phyloP scores from a whole-genome alignment of 495 filamentous ascomycete genomes.

The Penicillium chermesinum region DNA sequence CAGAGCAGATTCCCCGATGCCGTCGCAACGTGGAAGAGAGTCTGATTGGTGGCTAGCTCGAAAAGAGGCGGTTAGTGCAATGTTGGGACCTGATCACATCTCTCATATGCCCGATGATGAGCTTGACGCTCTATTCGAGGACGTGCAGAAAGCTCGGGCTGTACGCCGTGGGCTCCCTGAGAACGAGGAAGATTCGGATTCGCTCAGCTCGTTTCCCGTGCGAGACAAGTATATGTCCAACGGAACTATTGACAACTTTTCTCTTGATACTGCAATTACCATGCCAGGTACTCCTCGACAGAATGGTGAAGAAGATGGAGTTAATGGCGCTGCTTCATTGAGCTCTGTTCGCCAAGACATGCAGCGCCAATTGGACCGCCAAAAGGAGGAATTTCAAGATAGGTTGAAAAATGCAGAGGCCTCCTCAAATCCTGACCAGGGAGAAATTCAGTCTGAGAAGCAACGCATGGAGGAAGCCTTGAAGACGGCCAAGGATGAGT shows the following conservation, averaged over 20 bases:
- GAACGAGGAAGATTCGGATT: constrained; percentile 83
- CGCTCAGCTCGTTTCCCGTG: constrained; percentile 77
- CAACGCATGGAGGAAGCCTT: constrained; percentile 81
- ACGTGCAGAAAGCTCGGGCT: constrained; percentile 83
- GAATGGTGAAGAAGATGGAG: constrained; percentile 59
- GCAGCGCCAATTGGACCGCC: constrained; percentile 80
- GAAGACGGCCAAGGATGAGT: constrained; percentile 72
- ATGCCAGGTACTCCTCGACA: constrained; percentile 87
- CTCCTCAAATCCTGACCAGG: constrained; percentile 67
- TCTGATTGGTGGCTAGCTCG: constrained; percentile 96
- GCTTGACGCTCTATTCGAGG: constrained; percentile 88
- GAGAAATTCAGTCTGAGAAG: constrained; percentile 82
- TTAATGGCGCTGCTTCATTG: constrained; percentile 57
- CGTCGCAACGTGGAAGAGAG: constrained; percentile 63
- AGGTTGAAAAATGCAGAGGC: constrained; percentile 74
- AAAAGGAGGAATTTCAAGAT: constrained; percentile 74
- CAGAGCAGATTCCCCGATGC: constrained; percentile 74
- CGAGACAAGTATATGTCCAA: constrained; percentile 96
- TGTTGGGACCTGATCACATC: constrained; percentile 89
- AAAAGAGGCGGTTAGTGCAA: constrained; percentile 82
- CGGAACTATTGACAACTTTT: constrained; percentile 94
- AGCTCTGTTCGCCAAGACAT: constrained; percentile 76
- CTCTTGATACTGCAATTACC: constrained; percentile 87
- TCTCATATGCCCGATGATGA: constrained; percentile 87
- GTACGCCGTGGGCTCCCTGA: constrained; percentile 69